Base-by-base conservation (phyloP, 495 filamentous ascomycete genomes). In the Aspergillus carlsbadensis region DNA sequence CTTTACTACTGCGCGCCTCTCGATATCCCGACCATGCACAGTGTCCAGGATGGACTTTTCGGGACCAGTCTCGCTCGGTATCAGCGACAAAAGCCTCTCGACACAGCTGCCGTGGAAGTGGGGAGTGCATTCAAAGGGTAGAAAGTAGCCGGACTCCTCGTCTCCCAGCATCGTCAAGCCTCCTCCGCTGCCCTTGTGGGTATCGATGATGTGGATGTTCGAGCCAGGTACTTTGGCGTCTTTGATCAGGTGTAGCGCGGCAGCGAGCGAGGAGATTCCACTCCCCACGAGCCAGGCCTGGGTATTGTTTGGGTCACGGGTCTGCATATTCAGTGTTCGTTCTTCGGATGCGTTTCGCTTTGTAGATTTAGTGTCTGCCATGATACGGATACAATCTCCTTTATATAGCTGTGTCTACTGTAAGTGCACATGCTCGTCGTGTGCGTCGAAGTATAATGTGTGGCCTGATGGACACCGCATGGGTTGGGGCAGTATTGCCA, bases 41-140 rank as follows among this genome's bases (percentile, higher is more conserved):
- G 26, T 29, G 4, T 29, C 26, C 26, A 29, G 8, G 26, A 29
- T 48, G 0, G 60, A 41, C 21, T 44, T 52, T 2, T 53, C 46
- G 2, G 51, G 39, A 14, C 56, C 33, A 2, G 40, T n/a, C 14
- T 18, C 7, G 17, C 31, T 35, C 8, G 71, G 71, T n/a, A 76
- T 58, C 8, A 60, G 58, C 21, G 60, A 60, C 10, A 76, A 63
- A n/a, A 41, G 37, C 7, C 14, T n/a, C n/a, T 41, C 69, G 5
- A 70, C 65, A 44, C 71, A 73, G 18, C 55, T 44, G 50, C 70
- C 71, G 50, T 67, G 66, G 60, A 66, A 69, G 50, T 70, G 69
- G 0, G 71, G 61, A 52, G 64, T 68, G 20, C 70, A 54, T 22
- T 64, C 66, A 7, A 64, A 60, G 4, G 65, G 60, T 2, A 71